Evolutionary conservation across 1,284 basidiomycete species (phyloP), one percentile per base, ranked within the genome.

Genomic region (Rhodotorula sp.): DNA sequence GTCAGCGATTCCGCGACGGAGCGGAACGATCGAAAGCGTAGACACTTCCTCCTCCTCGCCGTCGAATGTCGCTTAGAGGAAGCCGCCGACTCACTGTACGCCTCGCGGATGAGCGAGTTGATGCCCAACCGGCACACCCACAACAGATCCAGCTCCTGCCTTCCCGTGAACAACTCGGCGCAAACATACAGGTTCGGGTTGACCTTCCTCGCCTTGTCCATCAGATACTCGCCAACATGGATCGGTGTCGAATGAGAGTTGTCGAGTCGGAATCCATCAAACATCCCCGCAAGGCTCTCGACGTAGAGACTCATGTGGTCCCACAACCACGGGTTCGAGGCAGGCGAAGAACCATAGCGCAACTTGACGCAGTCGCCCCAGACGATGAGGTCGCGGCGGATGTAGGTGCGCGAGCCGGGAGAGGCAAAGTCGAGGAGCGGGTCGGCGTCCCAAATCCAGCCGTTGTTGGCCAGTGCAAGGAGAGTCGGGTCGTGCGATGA

Each of bases 351-450:
- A 22, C 94, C 95, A 78, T 97, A 99, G 52, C 94, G 90, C 56
- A 98, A 86, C 80, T 99, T 99, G 78, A 98, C 95, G 79, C 95
- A 98, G 80, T 99, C 96, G 53, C 89, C 88, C 95, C 95, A 99
- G 26, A 89, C 92, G 75, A 99, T 98, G 59, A 99, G 92, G 80
- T 97, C 92, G 62, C 95, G 89, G 40, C 93, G 88, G 58, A 98
- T 85, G 80, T 99, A 99, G 1, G 94, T 90, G 79, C 95, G 95
- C n/a, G 94, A 98, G 1, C 91, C 89, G 59, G 87, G 86, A n/a
- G 92, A 86, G 15, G 94, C 95, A 82, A 99, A 99, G 82, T 98
- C 96, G 73, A 88, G 85, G 28, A 99, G 85, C 0, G 95, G 95
- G 80, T 99, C 89, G 3, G 95, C 94, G 68, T 90, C 85, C 95